A percentile compares a stretch with the other conserved stretches of the same genome.
Conservation (phyloP, 1,139 yeast species). For the Taphrina communis region DNA sequence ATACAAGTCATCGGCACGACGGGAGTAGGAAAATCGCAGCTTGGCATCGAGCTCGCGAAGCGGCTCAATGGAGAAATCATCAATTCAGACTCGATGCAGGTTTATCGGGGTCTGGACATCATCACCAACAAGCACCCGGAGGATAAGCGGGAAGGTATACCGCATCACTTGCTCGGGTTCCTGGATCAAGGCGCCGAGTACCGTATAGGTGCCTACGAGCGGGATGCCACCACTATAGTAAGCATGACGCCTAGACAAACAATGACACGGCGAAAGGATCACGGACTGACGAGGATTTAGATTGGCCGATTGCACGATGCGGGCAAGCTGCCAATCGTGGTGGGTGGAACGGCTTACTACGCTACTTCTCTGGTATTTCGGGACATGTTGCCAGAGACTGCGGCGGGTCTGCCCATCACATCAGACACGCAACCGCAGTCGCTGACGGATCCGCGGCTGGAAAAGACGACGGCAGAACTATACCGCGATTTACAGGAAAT, state of each 20-base stretch:
- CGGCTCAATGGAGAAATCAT: conserved; percentile 84
- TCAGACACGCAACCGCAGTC: conserved; percentile 12
- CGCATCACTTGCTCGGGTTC: conserved; percentile 88
- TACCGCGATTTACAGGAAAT: conserved; percentile 58
- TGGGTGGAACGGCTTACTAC: conserved; percentile 97
- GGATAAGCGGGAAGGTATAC: conserved; percentile 70
- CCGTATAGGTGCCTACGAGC: conserved; percentile 76
- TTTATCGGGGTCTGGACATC: conserved; percentile 71
- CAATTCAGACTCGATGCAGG: conserved; percentile 97
- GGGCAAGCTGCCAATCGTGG: conserved; percentile 81
- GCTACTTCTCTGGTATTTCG: conserved; percentile 75
- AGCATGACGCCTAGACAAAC: conserved; percentile 3
- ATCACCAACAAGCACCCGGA: conserved; percentile 93
- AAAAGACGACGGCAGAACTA: conserved; percentile 57
- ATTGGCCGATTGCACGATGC: conserved; percentile 69
- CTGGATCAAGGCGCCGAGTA: conserved; percentile 76
- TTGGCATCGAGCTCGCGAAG: conserved; percentile 78
- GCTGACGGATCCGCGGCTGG: conserved; percentile 18
- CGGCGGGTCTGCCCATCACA: background rate
- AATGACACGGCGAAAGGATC: too few relatives aligned
- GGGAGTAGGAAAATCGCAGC: conserved; percentile 80
- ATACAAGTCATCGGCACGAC: conserved; percentile 91
- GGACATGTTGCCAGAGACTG: conserved; percentile 57
- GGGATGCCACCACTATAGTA: conserved; percentile 62
- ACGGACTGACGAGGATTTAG: conserved; percentile 8